Evolutionary conservation across 1,139 yeast genomes (phyloP).

Genomic region (Candida buenavistaensis): DNA sequence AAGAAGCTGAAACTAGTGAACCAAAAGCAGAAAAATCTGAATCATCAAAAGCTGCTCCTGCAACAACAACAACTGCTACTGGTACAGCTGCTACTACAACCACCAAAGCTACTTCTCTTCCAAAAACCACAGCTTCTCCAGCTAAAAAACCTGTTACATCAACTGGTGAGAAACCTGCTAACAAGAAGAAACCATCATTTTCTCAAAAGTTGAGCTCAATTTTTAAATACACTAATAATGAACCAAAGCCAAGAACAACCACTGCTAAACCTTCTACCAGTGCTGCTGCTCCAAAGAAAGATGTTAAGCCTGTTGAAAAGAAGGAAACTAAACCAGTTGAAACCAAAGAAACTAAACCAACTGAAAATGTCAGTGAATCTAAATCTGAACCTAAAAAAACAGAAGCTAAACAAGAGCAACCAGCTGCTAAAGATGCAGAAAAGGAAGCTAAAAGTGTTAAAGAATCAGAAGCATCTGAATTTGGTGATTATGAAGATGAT

Average conservation of each 20-base stretch:
- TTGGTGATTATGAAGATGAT: constrained; percentile 16
- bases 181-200: constrained; percentile 13
- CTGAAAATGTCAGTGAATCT: too few relatives aligned
- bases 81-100: constrained; percentile 4
- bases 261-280: constrained; percentile 3
- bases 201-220: constrained; percentile 14
- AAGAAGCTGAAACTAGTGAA: constrained; percentile 11
- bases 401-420: constrained; percentile 9
- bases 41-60: constrained; percentile 3
- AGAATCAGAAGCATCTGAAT: constrained; percentile 11
- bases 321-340: constrained; percentile 9
- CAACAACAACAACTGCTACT: constrained; percentile 7
- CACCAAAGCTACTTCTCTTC: too few relatives aligned
- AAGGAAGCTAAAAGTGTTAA: constrained; percentile 12
- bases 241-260: constrained; percentile 3
- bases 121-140: too few relatives aligned
- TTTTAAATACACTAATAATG: constrained; percentile 12
- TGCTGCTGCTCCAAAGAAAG: constrained; percentile 7
- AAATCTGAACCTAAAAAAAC: constrained; percentile 10
- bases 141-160: constrained; percentile 11
- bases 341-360: constrained; percentile 1
- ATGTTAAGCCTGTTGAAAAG: too few relatives aligned
- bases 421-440: constrained; percentile 15
- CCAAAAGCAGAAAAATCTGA: constrained; percentile 3
- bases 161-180: constrained; percentile 9